phyloP scores from a whole-genome alignment of 2,329 filamentous ascomycete genomes.

The Laburnicola sp. region DNA sequence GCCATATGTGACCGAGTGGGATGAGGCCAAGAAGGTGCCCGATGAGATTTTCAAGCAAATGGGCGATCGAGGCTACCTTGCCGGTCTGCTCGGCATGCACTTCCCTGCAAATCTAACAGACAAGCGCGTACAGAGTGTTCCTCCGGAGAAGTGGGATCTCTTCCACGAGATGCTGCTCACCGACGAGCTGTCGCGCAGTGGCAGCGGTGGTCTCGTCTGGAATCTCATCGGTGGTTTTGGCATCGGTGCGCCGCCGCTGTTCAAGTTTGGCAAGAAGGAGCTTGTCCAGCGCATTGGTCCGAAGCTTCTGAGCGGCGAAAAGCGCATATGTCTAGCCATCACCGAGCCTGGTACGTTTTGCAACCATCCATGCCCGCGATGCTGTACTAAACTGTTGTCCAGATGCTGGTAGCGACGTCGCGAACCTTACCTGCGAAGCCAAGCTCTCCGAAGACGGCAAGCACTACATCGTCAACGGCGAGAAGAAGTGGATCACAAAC shows the following conservation, averaged over 20 bases:
- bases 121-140: slow-evolving; percentile 73
- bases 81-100: slow-evolving; percentile 83
- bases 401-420: slow-evolving; percentile 92
- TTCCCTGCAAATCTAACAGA: slow-evolving; percentile 77
- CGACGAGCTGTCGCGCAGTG: slow-evolving; percentile 87
- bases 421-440: slow-evolving; percentile 92
- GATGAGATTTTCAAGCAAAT: slow-evolving; percentile 92
- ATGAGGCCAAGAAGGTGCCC: slow-evolving; percentile 89
- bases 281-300: slow-evolving; percentile 87
- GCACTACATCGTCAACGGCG: slow-evolving; percentile 98
- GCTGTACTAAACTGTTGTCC: slow-evolving; percentile 36
- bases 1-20: slow-evolving; percentile 93
- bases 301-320: slow-evolving; percentile 85
- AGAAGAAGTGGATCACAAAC: slow-evolving; percentile 99
- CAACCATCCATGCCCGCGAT: not conserved
- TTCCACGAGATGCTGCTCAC: slow-evolving; percentile 98
- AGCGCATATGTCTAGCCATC: slow-evolving; percentile 96
- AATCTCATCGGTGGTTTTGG: slow-evolving; percentile 96
- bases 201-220: slow-evolving; percentile 93
- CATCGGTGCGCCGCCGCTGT: slow-evolving; percentile 86
- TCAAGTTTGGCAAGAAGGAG: slow-evolving; percentile 87
- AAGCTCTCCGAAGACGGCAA: slow-evolving; percentile 95
- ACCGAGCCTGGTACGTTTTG: slow-evolving; percentile 68
- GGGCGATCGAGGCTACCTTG: slow-evolving; percentile 88
- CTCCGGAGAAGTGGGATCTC: slow-evolving; percentile 90